Base-by-base conservation (phyloP, 148 eudicot species). In the Spergularia bocconei region DNA sequence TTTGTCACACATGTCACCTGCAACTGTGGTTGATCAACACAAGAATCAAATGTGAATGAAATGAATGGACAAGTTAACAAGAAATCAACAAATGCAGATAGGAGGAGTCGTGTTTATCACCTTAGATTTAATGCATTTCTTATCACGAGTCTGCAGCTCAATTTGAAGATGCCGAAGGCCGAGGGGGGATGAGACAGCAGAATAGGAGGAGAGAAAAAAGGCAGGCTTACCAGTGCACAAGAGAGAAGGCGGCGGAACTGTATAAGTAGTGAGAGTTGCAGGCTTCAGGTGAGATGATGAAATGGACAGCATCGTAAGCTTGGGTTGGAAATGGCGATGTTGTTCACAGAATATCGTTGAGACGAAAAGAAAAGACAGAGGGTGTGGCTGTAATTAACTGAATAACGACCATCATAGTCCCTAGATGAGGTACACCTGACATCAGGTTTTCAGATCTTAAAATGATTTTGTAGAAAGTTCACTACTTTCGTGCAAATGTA, bases 1-100 rank as follows among this genome's bases (percentile, higher is more conserved):
- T 39, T 82, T 76, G 74, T 70, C 3, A 81, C 79, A 76, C 92
- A 89, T 36, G 50, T 76, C 23, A 90, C 82, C 83, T 76, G 82
- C 61, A 83, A 73, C 58, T 80, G 79, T 82, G 77, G 21, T 14
- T 16, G 33, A 66, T 23, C 56, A 55, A 70, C n/a, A 62, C n/a
- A 29, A 13, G 48, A 39, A 14, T 29, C 39, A 44, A 44, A 25
- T 39, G 56, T 25, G 36, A 29, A 62, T 25, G 36, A 33, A 29
- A 62, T 25, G 36, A 33, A 55, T 56, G 21, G 54, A 20, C 14
- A 61, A 53, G 14, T 6, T 16, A 33, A 11, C 33, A 41, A 16
- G 11, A 4, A 10, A 20, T 29, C 47, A 64, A 11, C 14, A 17
- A 57, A 73, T n/a, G 41, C 17, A 54, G 19, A n/a, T 57, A n/a